Percentiles rank a stretch among this genome's conserved stretches.
Evolutionary conservation across 2,329 filamentous ascomycete genomes (phyloP).

Genomic region (Elsinoe fawcettii): DNA sequence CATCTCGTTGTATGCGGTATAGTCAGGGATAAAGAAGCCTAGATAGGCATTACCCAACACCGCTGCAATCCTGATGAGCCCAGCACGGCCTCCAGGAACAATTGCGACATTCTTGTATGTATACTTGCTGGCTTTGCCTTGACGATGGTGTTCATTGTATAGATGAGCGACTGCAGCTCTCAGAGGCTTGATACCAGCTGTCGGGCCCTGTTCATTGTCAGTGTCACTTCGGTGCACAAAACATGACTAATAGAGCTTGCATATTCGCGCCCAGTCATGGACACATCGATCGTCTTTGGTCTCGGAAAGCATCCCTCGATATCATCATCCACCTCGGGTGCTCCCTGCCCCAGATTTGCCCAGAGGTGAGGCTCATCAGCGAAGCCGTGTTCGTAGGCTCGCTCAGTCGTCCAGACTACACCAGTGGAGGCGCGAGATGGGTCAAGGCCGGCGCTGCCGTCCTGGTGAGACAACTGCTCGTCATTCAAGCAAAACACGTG

Average conservation of each 20-base stretch:
- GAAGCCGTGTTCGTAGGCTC: constrained; percentile 82
- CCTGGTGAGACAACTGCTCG: constrained; percentile 40
- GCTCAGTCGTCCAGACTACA: constrained; percentile 87
- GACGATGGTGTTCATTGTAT: constrained; percentile 86
- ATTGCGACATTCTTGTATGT: constrained; percentile 98
- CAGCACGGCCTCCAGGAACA: constrained; percentile 85
- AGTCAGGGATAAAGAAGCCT: constrained; percentile 71
- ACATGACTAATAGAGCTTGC: constrained; percentile 29
- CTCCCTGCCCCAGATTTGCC: constrained; percentile 92
- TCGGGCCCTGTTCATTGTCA: constrained; percentile 49
- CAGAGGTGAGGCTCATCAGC: constrained; percentile 69
- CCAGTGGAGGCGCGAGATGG: constrained; percentile 81
- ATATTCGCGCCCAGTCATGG: constrained; percentile 75
- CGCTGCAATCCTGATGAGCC: constrained; percentile 88
- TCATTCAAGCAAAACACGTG: constrained; percentile 61
- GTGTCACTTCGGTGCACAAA: background rate
- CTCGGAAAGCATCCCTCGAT: constrained; percentile 83
- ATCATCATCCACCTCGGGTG: constrained; percentile 79
- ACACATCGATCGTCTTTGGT: constrained; percentile 69
- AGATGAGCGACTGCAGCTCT: constrained; percentile 81
- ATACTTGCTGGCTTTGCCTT: constrained; percentile 82
- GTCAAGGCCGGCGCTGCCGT: constrained; percentile 83
- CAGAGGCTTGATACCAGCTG: constrained; percentile 85
- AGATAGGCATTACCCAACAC: constrained; percentile 78
- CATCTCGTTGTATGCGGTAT: constrained; percentile 98